Evolutionary conservation across 2,329 filamentous ascomycete genomes (phyloP), one percentile per base, ranked within the genome.

Genomic region (Polychaeton citri): DNA sequence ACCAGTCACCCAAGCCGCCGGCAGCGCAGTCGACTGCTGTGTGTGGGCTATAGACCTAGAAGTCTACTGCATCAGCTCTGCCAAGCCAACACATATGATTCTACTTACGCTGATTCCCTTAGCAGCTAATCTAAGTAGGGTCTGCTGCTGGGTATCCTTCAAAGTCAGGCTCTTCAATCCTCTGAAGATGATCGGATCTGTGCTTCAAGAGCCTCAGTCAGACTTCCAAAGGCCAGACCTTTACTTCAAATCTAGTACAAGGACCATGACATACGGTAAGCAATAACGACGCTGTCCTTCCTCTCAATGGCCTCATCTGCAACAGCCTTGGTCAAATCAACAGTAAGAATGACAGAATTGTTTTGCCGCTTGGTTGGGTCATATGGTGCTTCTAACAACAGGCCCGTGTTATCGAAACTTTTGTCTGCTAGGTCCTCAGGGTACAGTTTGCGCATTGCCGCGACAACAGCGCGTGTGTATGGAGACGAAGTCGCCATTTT

Each of bases 151-250:
- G 7, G 84, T 73, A 54, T 98, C 82, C 42, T 71, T 71, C 33
- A 86, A 72, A 21, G 84, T 93, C 54, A 98, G 66, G 44, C 83
- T 80, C 62, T 95, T 98, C 47, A 98, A 70, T 36, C 82, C 82
- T 33, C 82, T 77, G 68, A 98, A 98, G 55, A 98, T 96, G 56
- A 96, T 90, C 16, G 90, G 90, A 61, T 98, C 84, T 92, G 48
- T 42, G 36, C 32, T 19, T 26, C 21, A 26, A 13, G 8, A 13
- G 8, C 21, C 13, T 37, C 18, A 31, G 6, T 19, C 12, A 13
- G 16, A 12, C 37, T 15, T 41, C 34, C 37, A 31, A 33, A 19
- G 16, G 13, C 2, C 16, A 21, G 20, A 38, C 20, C 13, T 32
- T 12, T 4, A 30, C 3, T n/a, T 8, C 28, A n/a, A n/a, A n/a